These are phyloP conservation scores for Pyrenochaeta sp. DNA, from an alignment of 2,329 filamentous ascomycete genomes.

Conservation along the genomic window DNA sequence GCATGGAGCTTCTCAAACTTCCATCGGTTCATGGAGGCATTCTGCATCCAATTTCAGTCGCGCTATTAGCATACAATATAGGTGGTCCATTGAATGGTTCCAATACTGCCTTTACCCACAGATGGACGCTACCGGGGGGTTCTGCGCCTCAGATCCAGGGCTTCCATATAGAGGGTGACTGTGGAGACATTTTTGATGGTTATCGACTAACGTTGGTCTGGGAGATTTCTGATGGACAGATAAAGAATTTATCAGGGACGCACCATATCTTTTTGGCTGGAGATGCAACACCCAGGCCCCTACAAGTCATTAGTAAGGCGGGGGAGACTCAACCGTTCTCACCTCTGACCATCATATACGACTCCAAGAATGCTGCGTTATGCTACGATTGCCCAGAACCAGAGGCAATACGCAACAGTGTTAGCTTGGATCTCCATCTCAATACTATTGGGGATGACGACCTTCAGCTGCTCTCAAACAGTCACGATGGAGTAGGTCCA, in stretches of 20 bases:
- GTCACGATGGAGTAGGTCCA: not conserved
- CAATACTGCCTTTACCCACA: slow-evolving; percentile 9
- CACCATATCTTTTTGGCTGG: slow-evolving; percentile 15
- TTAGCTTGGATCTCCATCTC: slow-evolving; percentile 19
- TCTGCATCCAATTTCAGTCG: slow-evolving; percentile 15
- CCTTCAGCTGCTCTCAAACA: not conserved
- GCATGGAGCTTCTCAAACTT: not conserved
- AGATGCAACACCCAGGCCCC: slow-evolving; percentile 4
- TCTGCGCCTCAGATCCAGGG: not conserved
- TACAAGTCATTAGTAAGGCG: not conserved
- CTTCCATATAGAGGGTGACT: slow-evolving; percentile 17
- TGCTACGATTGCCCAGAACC: slow-evolving; percentile 17
- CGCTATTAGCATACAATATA: slow-evolving; percentile 16
- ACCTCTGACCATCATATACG: slow-evolving; percentile 16
- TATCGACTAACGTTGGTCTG: slow-evolving; percentile 16
- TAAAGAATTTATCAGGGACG: slow-evolving; percentile 3
- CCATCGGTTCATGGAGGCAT: not conserved
- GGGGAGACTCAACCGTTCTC: not conserved
- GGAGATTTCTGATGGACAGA: slow-evolving; percentile 9
- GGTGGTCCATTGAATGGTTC: slow-evolving; percentile 23
- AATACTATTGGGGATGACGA: slow-evolving; percentile 9
- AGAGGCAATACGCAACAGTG: slow-evolving; percentile 9
- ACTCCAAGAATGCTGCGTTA: slow-evolving; percentile 12
- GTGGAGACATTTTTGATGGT: slow-evolving; percentile 8
- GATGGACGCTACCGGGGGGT: slow-evolving; percentile 11